phyloP scores from a whole-genome alignment of 768 basidiomycete species.

The Sutorius australiensis region DNA sequence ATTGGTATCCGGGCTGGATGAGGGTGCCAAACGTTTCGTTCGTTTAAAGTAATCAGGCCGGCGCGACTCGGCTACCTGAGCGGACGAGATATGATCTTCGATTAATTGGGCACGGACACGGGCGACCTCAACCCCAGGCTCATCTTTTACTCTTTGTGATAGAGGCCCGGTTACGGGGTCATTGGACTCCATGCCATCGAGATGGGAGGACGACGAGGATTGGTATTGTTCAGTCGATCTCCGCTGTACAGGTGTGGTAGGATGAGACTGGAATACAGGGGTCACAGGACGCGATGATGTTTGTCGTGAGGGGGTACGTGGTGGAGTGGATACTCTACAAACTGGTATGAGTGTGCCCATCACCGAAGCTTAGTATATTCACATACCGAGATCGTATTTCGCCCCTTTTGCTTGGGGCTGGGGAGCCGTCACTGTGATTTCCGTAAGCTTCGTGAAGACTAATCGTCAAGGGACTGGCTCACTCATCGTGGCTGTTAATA shows the following conservation, averaged over 20 bases:
- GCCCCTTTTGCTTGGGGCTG: background rate
- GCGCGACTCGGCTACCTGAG: constrained; percentile 55
- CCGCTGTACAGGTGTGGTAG: constrained; percentile 11
- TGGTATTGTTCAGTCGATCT: background rate
- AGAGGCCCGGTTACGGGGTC: background rate
- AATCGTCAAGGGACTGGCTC: background rate
- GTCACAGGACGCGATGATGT: constrained; percentile 14
- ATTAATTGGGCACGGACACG: constrained; percentile 53
- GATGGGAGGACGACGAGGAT: background rate
- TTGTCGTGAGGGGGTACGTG: constrained; percentile 14
- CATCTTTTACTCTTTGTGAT: constrained; percentile 11
- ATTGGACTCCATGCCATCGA: background rate
- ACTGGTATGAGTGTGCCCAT: background rate
- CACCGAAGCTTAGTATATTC: background rate
- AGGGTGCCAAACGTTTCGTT: constrained; percentile 40
- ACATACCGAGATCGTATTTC: constrained; percentile 16
- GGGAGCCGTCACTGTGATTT: constrained; percentile 1
- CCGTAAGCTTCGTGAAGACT: constrained; percentile 1
- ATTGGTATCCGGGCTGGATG: constrained; percentile 32
- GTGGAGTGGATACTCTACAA: constrained; percentile 19
- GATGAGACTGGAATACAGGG: constrained; percentile 10
- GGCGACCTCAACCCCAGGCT: constrained; percentile 53
- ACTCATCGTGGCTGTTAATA: constrained; percentile 9
- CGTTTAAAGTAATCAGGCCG: constrained; percentile 73
- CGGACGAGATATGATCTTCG: constrained; percentile 46